A percentile compares a stretch with the other conserved stretches of the same genome.
Conservation (phyloP, 371 early-diverging fungal genomes). For the Mortierella sp. region DNA sequence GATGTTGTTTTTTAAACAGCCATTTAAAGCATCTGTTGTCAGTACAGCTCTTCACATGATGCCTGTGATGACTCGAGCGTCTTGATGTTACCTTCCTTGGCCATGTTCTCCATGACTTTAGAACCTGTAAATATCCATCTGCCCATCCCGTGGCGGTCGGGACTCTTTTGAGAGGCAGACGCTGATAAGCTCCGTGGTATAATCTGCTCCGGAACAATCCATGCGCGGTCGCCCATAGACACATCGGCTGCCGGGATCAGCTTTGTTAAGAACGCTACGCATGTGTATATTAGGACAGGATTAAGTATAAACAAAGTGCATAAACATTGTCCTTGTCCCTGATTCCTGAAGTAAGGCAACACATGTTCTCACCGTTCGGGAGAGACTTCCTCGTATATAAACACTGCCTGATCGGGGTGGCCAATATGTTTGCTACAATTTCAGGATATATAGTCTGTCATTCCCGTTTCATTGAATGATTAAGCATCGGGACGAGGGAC, state of each 20-base stretch:
- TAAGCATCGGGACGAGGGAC: background rate
- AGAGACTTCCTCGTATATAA: slow-evolving; percentile 28
- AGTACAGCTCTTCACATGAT: no score
- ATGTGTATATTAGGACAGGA: background rate
- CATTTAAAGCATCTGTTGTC: no score
- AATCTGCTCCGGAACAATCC: slow-evolving; percentile 47
- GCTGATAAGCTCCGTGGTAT: slow-evolving; percentile 6
- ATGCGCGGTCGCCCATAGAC: slow-evolving; percentile 1
- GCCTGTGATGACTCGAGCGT: no score
- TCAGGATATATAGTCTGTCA: background rate
- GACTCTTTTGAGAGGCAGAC: background rate
- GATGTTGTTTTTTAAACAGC: no score
- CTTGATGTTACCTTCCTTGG: slow-evolving; percentile 46
- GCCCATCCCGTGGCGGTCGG: slow-evolving; percentile 17
- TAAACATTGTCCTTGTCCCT: no score
- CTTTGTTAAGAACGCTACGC: slow-evolving; percentile 43
- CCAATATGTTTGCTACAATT: slow-evolving; percentile 27
- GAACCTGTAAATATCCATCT: slow-evolving; percentile 30
- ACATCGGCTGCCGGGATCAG: slow-evolving; percentile 34
- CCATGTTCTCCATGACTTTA: slow-evolving; percentile 5
- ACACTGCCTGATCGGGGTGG: slow-evolving; percentile 35
- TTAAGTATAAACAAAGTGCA: no score
- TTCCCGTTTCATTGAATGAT: background rate
- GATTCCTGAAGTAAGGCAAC: no score
- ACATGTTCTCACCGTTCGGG: slow-evolving; percentile 21